phyloP scores from a whole-genome alignment of 2,329 filamentous ascomycete genomes.

The Helicocarpus griseus region DNA sequence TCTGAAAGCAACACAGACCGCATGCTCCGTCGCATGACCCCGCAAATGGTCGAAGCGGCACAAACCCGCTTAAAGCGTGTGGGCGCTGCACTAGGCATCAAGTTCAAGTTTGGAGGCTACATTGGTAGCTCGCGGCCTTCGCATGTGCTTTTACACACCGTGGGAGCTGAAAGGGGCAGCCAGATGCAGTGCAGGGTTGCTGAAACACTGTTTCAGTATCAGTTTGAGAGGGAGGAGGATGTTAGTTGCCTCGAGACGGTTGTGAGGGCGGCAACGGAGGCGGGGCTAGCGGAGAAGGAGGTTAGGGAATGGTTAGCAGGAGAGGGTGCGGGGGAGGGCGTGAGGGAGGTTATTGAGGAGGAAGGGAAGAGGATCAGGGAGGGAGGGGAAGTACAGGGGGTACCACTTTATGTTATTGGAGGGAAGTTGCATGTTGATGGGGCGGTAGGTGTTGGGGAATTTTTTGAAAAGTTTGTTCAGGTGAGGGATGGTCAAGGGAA shows the following conservation, averaged over 20 bases:
- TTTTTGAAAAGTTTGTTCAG: conserved; percentile 12
- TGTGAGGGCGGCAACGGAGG: conserved; percentile 7
- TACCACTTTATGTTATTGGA: conserved; percentile 15
- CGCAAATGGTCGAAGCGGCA: conserved; percentile 10
- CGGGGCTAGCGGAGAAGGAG: conserved; percentile 7
- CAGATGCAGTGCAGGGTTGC: conserved; percentile 9
- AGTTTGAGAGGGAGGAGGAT: conserved; percentile 16
- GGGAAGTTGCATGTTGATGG: conserved; percentile 12
- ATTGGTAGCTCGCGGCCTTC: conserved; percentile 15
- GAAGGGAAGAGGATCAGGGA: conserved; percentile 8
- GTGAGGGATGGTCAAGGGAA: neutral
- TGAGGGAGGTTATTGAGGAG: conserved; percentile 7
- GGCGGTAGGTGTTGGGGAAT: conserved; percentile 12
- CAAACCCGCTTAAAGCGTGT: conserved; percentile 14
- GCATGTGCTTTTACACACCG: conserved; percentile 12
- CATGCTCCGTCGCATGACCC: conserved; percentile 13
- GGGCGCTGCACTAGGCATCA: conserved; percentile 10
- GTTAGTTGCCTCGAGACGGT: conserved; percentile 10
- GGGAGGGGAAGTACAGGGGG: conserved; percentile 10
- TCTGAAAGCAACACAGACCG: no score
- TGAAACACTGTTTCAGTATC: conserved; percentile 13
- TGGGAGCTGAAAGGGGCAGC: neutral
- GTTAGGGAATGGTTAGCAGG: conserved; percentile 10
- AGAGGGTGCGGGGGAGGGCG: neutral
- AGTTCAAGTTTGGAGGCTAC: conserved; percentile 14